Evolutionary conservation across 306 rosid species (phyloP).

Genomic region (Chamaecrista fasciculata): DNA sequence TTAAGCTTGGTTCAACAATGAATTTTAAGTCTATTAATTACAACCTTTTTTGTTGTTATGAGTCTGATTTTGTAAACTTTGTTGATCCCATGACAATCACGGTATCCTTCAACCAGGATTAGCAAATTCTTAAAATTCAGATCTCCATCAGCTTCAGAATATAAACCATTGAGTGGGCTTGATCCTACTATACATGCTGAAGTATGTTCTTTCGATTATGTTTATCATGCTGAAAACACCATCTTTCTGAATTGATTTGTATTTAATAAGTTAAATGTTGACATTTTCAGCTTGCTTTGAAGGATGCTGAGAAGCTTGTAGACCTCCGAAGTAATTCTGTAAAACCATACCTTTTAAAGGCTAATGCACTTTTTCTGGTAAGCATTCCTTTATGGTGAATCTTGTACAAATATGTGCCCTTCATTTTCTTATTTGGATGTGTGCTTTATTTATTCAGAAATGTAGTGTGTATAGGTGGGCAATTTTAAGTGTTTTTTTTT

Average conservation of each 20-base stretch:
- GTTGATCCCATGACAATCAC: not conserved
- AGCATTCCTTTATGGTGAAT: conserved; percentile 25
- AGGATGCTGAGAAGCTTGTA: conserved; percentile 84
- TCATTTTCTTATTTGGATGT: not conserved
- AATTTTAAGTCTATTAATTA: not conserved
- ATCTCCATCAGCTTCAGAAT: conserved; percentile 61
- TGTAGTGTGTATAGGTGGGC: not conserved
- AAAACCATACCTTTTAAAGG: conserved; percentile 72
- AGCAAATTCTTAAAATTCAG: conserved; percentile 44
- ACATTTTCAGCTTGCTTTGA: conserved; percentile 79
- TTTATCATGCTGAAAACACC: not conserved
- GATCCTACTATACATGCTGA: conserved; percentile 73
- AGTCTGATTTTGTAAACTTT: conserved; percentile 13
- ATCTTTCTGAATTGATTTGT: conserved; percentile 21
- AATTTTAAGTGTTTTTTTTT: conserved; percentile 15
- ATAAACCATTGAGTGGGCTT: conserved; percentile 56
- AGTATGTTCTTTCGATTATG: conserved; percentile 37
- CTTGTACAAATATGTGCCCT: conserved; percentile 7
- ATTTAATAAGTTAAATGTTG: conserved; percentile 21
- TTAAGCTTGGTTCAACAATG: conserved; percentile 17
- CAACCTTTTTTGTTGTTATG: not conserved
- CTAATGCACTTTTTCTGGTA: conserved; percentile 76
- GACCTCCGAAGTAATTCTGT: conserved; percentile 50
- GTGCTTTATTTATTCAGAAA: not conserved
- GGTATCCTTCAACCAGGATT: conserved; percentile 41